Percentiles rank a stretch among this genome's conserved stretches.
Evolutionary conservation across 73 alveolate genomes (phyloP).

Genomic region (Uronychia setigera): DNA sequence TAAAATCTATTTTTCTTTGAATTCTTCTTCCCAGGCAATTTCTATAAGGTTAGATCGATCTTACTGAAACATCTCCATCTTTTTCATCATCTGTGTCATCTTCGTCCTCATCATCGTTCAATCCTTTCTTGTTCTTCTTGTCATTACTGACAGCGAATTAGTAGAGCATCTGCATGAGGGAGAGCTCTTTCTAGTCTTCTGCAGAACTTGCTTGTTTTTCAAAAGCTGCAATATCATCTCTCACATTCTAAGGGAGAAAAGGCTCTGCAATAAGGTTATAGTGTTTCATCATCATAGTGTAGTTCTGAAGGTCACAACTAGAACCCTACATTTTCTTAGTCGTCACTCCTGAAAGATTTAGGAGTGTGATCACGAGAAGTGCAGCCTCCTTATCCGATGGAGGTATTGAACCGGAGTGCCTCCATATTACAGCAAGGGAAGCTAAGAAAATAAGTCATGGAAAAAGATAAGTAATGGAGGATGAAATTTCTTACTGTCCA

Average conservation of each 20-base stretch:
- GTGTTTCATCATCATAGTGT: neutral
- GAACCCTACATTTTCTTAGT: neutral
- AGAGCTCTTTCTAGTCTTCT: neutral
- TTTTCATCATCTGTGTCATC: neutral
- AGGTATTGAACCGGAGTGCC: slow-evolving; percentile 65
- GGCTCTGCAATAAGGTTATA: neutral
- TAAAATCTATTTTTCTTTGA: neutral
- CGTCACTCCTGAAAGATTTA: neutral
- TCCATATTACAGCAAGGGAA: slow-evolving; percentile 59
- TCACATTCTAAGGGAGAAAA: neutral
- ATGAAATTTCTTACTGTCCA: slow-evolving; percentile 51
- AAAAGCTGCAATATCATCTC: neutral
- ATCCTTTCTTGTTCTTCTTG: neutral
- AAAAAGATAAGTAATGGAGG: too few relatives aligned
- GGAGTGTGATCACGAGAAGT: slow-evolving; percentile 50
- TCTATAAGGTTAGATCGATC: neutral
- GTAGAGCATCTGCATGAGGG: neutral
- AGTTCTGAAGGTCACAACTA: neutral
- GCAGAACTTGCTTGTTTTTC: neutral
- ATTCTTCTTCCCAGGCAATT: neutral
- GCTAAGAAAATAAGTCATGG: slow-evolving; percentile 22
- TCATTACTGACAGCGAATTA: neutral
- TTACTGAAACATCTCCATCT: neutral
- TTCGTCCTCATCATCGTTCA: neutral
- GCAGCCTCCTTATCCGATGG: slow-evolving; percentile 55